phyloP scores from a whole-genome alignment of 805 yeast genomes.

The Sugiyamaella chiloensis region DNA sequence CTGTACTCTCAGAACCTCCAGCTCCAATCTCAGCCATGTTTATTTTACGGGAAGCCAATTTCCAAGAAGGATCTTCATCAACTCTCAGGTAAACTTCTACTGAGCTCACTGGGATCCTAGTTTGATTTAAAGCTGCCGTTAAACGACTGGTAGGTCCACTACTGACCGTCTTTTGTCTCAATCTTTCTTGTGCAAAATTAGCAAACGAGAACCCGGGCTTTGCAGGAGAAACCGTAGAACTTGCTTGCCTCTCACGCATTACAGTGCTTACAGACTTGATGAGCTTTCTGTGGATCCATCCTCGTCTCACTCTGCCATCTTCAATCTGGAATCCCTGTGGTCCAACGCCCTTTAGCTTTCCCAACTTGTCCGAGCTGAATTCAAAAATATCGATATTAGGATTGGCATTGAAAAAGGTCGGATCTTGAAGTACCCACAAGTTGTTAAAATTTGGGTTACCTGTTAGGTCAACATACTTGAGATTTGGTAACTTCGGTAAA shows the following conservation, averaged over 20 bases:
- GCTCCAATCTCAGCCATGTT: conserved; percentile 34
- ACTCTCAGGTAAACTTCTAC: neutral
- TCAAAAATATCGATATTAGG: conserved; percentile 61
- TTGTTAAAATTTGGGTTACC: conserved; percentile 54
- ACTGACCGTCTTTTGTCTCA: conserved; percentile 12
- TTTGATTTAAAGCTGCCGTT: neutral
- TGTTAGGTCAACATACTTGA: conserved; percentile 63
- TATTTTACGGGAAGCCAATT: conserved; percentile 34
- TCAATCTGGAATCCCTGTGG: conserved; percentile 37
- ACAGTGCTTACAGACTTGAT: conserved; percentile 2
- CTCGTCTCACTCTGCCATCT: conserved; percentile 63
- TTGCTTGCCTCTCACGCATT: conserved; percentile 1
- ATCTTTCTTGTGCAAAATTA: conserved; percentile 25
- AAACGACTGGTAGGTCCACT: neutral
- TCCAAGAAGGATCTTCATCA: conserved; percentile 27
- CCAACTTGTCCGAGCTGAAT: conserved; percentile 36
- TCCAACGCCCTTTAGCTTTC: conserved; percentile 29
- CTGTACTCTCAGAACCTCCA: conserved; percentile 25
- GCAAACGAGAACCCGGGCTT: conserved; percentile 27
- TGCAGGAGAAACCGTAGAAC: conserved; percentile 10
- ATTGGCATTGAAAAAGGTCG: conserved; percentile 44
- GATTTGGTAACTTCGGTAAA: conserved; percentile 26
- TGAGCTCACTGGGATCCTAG: neutral
- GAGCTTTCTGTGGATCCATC: conserved; percentile 59
- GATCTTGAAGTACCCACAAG: conserved; percentile 55